Percentiles rank a stretch among this genome's conserved stretches.
These are phyloP conservation scores for Venturia asperata DNA, from an alignment of 2,329 filamentous ascomycete genomes.

Conservation along the genomic window DNA sequence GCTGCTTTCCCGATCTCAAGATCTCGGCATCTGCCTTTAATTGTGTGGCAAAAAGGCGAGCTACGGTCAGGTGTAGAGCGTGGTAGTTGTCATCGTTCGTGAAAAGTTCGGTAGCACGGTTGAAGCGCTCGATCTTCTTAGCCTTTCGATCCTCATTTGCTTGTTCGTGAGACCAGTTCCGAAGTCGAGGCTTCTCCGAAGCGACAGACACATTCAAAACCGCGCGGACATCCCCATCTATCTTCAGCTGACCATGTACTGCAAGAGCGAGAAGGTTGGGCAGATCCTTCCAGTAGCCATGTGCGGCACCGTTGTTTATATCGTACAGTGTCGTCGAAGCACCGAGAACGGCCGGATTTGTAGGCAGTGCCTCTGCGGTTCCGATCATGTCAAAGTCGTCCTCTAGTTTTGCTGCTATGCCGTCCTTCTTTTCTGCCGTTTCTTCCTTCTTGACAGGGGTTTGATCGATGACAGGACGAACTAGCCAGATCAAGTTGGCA, in stretches of 20 bases:
- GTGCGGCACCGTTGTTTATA: conserved; percentile 39
- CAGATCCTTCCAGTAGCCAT: conserved; percentile 58
- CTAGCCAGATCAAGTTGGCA: conserved; percentile 49
- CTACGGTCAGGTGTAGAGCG: conserved; percentile 46
- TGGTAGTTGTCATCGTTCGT: conserved; percentile 41
- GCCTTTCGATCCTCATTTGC: conserved; percentile 28
- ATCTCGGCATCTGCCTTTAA: conserved; percentile 42
- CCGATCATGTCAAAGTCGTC: conserved; percentile 37
- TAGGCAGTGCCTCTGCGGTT: conserved; percentile 21
- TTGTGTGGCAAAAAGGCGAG: conserved; percentile 52
- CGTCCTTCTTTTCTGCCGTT: conserved; percentile 28
- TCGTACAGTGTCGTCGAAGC: conserved; percentile 23
- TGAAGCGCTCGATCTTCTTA: conserved; percentile 37
- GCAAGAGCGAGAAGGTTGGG: conserved; percentile 51
- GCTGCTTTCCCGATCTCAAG: conserved; percentile 36
- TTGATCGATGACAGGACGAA: conserved; percentile 45
- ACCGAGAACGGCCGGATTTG: neutral
- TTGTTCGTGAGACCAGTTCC: conserved; percentile 24
- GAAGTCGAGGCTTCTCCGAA: neutral
- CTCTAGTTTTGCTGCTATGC: conserved; percentile 29
- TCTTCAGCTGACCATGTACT: conserved; percentile 42
- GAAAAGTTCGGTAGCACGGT: conserved; percentile 37
- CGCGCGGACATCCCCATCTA: conserved; percentile 35
- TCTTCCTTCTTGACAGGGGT: conserved; percentile 30
- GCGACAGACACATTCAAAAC: conserved; percentile 22